Evolutionary conservation across 1,284 basidiomycete genomes (phyloP).

Genomic region (Malassezia slooffiae): DNA sequence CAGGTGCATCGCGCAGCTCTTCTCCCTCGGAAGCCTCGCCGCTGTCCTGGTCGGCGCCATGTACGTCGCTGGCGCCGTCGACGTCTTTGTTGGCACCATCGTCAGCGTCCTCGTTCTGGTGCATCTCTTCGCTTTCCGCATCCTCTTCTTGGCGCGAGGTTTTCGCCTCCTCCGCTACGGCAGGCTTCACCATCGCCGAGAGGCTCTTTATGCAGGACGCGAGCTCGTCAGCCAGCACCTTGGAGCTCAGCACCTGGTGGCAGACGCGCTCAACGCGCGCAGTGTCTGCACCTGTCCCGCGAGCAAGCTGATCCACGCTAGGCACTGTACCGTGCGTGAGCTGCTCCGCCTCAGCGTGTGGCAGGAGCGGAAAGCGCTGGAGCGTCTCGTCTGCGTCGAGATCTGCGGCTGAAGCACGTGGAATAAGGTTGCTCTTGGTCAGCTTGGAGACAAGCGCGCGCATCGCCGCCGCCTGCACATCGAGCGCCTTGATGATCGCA

Average conservation of each 20-base stretch:
- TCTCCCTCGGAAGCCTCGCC: no score
- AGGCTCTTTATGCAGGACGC: not conserved
- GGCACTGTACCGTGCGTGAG: no score
- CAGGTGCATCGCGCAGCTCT: no score
- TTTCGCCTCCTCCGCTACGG: not conserved
- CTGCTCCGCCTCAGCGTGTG: not conserved
- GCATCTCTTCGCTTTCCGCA: not conserved
- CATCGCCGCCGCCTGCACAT: not conserved
- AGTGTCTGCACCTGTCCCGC: not conserved
- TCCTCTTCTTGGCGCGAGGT: no score
- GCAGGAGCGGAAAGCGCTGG: not conserved
- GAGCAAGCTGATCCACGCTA: no score
- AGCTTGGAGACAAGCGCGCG: conserved; percentile 10
- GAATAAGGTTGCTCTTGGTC: conserved; percentile 6
- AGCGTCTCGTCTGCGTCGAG: not conserved
- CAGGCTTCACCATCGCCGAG: not conserved
- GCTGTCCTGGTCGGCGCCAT: conserved; percentile 7
- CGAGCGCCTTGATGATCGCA: not conserved
- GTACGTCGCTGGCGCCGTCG: no score
- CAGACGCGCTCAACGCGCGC: not conserved
- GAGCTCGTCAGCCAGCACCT: conserved; percentile 9
- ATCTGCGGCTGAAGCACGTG: no score
- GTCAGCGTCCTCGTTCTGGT: no score
- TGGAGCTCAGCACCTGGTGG: conserved; percentile 14
- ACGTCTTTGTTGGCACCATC: no score